Percentiles rank a stretch among this genome's conserved stretches.
Conservation (phyloP, 257 asterid genomes). For the Nemophila menziesii region DNA sequence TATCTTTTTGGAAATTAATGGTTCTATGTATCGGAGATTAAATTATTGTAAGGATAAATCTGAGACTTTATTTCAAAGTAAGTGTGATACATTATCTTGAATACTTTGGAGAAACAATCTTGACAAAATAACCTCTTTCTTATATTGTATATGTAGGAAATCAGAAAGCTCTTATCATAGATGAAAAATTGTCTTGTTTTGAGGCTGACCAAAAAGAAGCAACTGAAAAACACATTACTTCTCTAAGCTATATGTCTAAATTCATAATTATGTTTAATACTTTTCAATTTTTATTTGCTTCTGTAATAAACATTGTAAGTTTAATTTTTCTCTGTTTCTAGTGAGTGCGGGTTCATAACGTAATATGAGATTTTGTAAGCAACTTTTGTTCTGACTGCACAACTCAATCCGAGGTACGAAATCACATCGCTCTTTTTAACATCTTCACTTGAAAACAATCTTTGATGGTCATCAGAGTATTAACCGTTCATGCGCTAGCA, state of each 20-base stretch:
- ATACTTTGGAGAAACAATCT: background rate
- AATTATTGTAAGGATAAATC: conserved; percentile 27
- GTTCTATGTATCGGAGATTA: conserved; percentile 50
- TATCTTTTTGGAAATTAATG: conserved; percentile 24
- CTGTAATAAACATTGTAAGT: too few relatives aligned
- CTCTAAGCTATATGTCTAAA: conserved; percentile 11
- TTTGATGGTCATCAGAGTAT: too few relatives aligned
- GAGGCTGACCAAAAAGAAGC: conserved; percentile 27
- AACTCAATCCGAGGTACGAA: too few relatives aligned
- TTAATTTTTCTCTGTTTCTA: too few relatives aligned
- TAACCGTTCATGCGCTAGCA: too few relatives aligned
- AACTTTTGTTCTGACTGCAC: too few relatives aligned
- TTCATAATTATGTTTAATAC: too few relatives aligned
- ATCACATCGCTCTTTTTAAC: too few relatives aligned
- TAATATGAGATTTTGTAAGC: too few relatives aligned
- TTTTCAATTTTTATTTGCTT: too few relatives aligned
- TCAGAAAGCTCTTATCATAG: conserved; percentile 18
- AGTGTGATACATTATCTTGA: conserved; percentile 4
- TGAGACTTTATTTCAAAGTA: conserved; percentile 46
- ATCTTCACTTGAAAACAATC: too few relatives aligned
- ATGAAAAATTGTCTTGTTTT: conserved; percentile 36
- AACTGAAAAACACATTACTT: conserved; percentile 21
- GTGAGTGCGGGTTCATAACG: too few relatives aligned
- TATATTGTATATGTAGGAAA: conserved; percentile 33
- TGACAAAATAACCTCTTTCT: conserved; percentile 9